Evolutionary conservation across 164 flowering plant genomes (phyloP).

Genomic region (Protea cynaroides): DNA sequence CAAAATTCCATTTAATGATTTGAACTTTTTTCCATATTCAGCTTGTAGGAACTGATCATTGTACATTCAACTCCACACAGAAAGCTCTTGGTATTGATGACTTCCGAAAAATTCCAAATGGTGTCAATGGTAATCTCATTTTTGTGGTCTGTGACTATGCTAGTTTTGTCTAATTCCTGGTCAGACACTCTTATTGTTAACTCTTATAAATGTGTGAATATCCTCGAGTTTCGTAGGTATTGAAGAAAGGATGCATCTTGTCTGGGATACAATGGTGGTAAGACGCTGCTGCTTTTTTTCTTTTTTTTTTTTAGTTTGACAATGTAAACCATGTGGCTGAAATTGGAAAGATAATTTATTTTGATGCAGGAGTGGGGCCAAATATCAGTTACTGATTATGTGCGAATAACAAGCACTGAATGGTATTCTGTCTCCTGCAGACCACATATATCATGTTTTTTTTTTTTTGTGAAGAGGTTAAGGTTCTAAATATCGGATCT

Average conservation of each 20-base stretch:
- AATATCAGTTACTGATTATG: constrained; percentile 78
- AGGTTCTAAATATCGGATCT: no score
- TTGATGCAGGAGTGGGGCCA: constrained; percentile 74
- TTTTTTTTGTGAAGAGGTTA: no score
- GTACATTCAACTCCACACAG: constrained; percentile 83
- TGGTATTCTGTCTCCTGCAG: constrained; percentile 40
- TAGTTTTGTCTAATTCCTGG: neutral
- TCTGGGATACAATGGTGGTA: constrained; percentile 98
- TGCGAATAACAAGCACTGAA: constrained; percentile 83
- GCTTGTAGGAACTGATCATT: constrained; percentile 99
- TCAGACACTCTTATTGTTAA: neutral
- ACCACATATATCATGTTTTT: neutral
- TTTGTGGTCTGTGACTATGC: neutral
- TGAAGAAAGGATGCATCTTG: constrained; percentile 95
- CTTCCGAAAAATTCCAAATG: constrained; percentile 96
- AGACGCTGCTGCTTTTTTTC: constrained; percentile 21
- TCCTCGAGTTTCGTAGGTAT: constrained; percentile 43
- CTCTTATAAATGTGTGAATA: constrained; percentile 4
- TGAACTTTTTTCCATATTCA: constrained; percentile 27
- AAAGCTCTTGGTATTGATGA: constrained; percentile 89
- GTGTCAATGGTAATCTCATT: constrained; percentile 79
- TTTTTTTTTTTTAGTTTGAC: constrained; percentile 1
- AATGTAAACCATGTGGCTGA: neutral
- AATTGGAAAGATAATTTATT: constrained; percentile 5
- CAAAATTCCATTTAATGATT: neutral